phyloP scores from a whole-genome alignment of 768 basidiomycete species.

The Cystobasidium ongulense region DNA sequence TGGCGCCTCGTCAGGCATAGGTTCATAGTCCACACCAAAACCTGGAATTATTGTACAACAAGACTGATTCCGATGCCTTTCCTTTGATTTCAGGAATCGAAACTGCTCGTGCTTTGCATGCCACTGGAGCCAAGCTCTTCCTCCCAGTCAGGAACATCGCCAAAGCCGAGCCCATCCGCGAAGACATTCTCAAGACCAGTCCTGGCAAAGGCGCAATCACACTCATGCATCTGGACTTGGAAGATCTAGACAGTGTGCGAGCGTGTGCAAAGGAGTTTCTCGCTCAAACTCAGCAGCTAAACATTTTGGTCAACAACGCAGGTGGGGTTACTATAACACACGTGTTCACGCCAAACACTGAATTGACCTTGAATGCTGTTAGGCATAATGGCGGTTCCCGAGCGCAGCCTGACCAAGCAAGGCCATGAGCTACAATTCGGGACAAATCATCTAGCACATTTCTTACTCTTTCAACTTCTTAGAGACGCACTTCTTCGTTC shows the following conservation, averaged over 20 bases:
- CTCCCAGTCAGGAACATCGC: slow-evolving; percentile 12
- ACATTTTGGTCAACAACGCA: slow-evolving; percentile 21
- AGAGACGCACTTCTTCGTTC: slow-evolving; percentile 7
- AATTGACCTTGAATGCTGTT: not conserved
- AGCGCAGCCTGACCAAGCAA: not conserved
- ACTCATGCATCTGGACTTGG: slow-evolving; percentile 7
- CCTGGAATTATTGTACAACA: not conserved
- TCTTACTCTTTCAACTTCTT: slow-evolving; percentile 18
- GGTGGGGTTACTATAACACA: not conserved
- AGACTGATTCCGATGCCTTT: not conserved
- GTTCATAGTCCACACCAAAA: not conserved
- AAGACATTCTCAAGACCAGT: slow-evolving; percentile 20
- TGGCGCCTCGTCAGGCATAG: slow-evolving; percentile 15
- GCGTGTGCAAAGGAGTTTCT: slow-evolving; percentile 9
- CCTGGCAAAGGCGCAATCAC: not conserved
- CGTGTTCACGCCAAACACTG: too few relatives aligned
- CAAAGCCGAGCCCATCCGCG: slow-evolving; percentile 4
- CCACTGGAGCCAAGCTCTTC: slow-evolving; percentile 20
- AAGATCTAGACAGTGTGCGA: slow-evolving; percentile 20
- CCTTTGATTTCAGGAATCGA: slow-evolving; percentile 1
- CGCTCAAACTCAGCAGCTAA: not conserved
- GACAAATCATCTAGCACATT: slow-evolving; percentile 12
- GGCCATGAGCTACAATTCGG: slow-evolving; percentile 22
- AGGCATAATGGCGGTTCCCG: slow-evolving; percentile 19
- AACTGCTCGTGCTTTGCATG: slow-evolving; percentile 22